Conservation (phyloP, 2,329 filamentous ascomycete species). For the Aphanoascus verrucosus region DNA sequence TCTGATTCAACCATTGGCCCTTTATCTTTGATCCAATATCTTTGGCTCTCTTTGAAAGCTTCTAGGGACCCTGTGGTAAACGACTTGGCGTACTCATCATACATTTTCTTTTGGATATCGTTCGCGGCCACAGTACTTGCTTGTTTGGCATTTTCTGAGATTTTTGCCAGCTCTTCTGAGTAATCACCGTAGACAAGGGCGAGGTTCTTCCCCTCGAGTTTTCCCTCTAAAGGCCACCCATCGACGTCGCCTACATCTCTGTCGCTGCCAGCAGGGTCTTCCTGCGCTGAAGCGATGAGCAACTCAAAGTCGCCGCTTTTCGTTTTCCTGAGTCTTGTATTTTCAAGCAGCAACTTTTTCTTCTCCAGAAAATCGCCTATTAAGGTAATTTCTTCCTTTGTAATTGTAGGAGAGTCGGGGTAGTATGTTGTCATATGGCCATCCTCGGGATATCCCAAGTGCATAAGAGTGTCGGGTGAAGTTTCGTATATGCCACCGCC, state of each 20-base stretch:
- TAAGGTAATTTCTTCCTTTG: conserved; percentile 60
- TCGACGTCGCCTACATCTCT: conserved; percentile 59
- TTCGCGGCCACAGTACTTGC: conserved; percentile 62
- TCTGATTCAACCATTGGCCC: conserved; percentile 70
- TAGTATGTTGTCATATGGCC: conserved; percentile 77
- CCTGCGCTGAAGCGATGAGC: conserved; percentile 59
- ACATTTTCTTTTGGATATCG: conserved; percentile 62
- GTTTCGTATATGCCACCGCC: conserved; percentile 61
- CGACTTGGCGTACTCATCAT: conserved; percentile 61
- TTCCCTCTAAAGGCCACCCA: conserved; percentile 50
- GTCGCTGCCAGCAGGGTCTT: conserved; percentile 49
- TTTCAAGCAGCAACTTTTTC: conserved; percentile 61
- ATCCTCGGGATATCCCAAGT: conserved; percentile 62
- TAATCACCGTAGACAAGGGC: conserved; percentile 67
- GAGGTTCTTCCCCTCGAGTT: conserved; percentile 56
- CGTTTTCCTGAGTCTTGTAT: conserved; percentile 63
- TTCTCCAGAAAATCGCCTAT: conserved; percentile 63
- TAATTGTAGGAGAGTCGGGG: conserved; percentile 63
- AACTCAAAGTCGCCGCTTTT: conserved; percentile 56
- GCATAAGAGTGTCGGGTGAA: conserved; percentile 54
- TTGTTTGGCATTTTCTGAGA: conserved; percentile 54
- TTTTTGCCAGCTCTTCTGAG: conserved; percentile 57
- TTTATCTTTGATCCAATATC: conserved; percentile 73
- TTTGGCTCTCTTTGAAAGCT: conserved; percentile 69
- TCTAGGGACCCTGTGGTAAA: conserved; percentile 65